phyloP scores from a whole-genome alignment of 2,329 filamentous ascomycete genomes.

The Sporothrix schenckii region DNA sequence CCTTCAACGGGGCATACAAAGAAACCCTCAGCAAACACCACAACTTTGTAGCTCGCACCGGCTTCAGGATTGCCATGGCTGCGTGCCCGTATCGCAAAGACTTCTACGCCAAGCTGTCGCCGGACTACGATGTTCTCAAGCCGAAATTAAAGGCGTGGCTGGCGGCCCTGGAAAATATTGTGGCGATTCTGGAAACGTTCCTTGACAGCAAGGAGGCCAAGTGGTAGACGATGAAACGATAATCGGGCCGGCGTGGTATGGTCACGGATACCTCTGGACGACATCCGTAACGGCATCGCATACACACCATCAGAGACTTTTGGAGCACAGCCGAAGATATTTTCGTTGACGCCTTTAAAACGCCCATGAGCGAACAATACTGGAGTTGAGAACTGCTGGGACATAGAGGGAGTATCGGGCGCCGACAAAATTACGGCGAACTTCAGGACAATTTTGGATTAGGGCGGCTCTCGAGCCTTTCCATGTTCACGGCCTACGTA shows the following conservation, averaged over 20 bases:
- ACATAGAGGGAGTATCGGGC: neutral
- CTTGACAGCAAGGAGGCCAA: constrained; percentile 60
- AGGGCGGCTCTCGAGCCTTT: neutral
- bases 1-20: constrained; percentile 81
- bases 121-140: constrained; percentile 64
- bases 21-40: constrained; percentile 90
- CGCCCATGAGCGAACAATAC: neutral
- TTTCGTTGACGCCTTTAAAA: too few species aligned
- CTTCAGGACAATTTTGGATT: neutral
- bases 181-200: constrained; percentile 69
- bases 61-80: constrained; percentile 91
- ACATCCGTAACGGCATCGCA: neutral
- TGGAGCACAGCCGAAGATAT: neutral
- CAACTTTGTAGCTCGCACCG: constrained; percentile 82
- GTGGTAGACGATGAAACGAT: constrained; percentile 48
- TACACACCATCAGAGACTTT: neutral
- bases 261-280: fast-evolving
- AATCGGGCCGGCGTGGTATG: neutral
- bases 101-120: constrained; percentile 87
- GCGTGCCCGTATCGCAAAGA: constrained; percentile 91
- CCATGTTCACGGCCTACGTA: neutral
- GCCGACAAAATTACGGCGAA: neutral
- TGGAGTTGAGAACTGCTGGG: neutral
- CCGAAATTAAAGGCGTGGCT: constrained; percentile 72
- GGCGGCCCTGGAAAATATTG: constrained; percentile 72